Base-by-base conservation (phyloP, 2,329 filamentous ascomycete genomes). In the Parastagonospora nodorum region DNA sequence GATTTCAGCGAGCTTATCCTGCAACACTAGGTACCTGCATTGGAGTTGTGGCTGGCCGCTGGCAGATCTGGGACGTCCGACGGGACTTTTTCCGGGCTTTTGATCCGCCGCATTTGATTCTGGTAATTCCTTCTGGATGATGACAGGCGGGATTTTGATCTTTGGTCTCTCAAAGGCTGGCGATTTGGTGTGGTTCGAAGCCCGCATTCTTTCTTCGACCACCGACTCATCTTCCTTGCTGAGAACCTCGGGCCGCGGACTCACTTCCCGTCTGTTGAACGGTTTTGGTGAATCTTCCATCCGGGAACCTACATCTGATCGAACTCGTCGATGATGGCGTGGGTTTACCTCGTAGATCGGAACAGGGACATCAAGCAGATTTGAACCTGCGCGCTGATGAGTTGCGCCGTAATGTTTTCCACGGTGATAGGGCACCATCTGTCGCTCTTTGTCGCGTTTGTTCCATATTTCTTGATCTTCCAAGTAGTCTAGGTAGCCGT, bases 391-490 rank as follows among this genome's bases (percentile, higher is more conserved):
- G 39, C 33, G 42, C 15, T 58, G 48, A 9, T 58, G 46, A 0
- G 19, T 15, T 10, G 41, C 42, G 14, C 38, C 49, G 31, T 41
- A 39, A n/a, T 45, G 45, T 16, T 24, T 30, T 5, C 44, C 45
- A 42, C 58, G 53, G 28, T 58, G 58, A 39, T 67, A 68, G 14
- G 42, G 51, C 32, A 57, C 64, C 61, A 67, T 65, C 42, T 61
- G 50, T 10, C 48, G 47, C 24, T 63, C 66, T 14, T 57, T 55
- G 15, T 59, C 56, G 12, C 57, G 50, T 29, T 58, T 51, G 7
- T 65, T 56, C 51, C 48, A 56, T 46, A 29, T 43, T 14, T 47
- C 50, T 32, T 64, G 48, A 15, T 66, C 58, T 48, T 67, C 63
- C 14, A 67, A 40, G 43, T 51, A 46, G 31, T 68, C 65, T 12